Base-by-base conservation (phyloP, 257 asterid genomes). In the Galeopsis tetrahit region DNA sequence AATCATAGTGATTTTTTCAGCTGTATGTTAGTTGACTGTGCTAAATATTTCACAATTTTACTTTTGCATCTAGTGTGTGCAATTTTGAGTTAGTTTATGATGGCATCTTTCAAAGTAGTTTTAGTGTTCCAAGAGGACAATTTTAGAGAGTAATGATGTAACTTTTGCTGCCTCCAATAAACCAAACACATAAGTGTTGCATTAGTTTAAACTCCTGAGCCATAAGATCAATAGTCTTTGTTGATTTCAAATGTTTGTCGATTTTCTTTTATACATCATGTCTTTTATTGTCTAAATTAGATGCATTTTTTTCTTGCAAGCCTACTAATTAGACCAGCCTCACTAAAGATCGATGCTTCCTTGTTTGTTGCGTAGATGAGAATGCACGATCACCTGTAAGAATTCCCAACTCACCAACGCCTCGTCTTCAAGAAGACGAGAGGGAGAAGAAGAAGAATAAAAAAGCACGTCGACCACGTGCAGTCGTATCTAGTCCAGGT, bases 401-500 rank as follows among this genome's bases (percentile, higher is more conserved):
- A 76, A 69, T 91, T 63, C 94, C 88, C 15, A 53, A 70, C 28
- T 74, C 93, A 51, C 83, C 87, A 56, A 74, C 77, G 36, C 85
- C 83, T 5, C 63, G 68, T 33, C 49, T 52, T 72, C 77, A 57
- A 53, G 88, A 73, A 83, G 89, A 76, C 57, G 86, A 61, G 68
- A 74, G 66, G 77, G 64, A 77, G 63, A 82, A 70, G 49, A 75
- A 21, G 28, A 51, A 76, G 71, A 46, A 36, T 55, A 10, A 77
- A 21, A 21, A 21, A 57, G 83, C 85, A 74, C 85, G 83, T 42
- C 85, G 92, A 52, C 89, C 88, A 59, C 92, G 89, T 59, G 95
- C 96, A n/a, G 88, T 87, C 77, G 75, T 85, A 72, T 91, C 97
- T 11, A 91, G 93, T 69, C 95, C 91, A 51, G 96, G 97, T 87